Percentiles rank a stretch among this genome's conserved stretches.
Conservation (phyloP, 208 protist genomes). For the Acanthamoeba divionensis region DNA sequence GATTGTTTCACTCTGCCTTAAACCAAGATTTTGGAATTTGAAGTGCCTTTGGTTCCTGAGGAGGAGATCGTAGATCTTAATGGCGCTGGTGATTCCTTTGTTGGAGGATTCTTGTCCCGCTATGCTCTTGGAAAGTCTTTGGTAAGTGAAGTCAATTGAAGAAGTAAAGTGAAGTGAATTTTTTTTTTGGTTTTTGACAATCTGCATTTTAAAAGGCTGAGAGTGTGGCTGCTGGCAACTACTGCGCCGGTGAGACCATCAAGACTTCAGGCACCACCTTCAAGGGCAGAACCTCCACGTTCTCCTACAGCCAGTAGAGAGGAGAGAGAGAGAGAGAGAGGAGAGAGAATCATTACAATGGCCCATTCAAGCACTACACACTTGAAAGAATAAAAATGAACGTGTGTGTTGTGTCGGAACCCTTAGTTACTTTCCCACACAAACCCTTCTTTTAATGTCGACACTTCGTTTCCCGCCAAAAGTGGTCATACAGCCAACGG, state of each 20-base stretch:
- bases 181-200: background rate
- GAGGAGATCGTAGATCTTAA: slow-evolving; percentile 96
- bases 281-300: slow-evolving; percentile 43
- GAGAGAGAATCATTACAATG: no score
- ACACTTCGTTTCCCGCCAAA: no score
- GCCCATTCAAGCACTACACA: no score
- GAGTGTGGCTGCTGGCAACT: slow-evolving; percentile 35
- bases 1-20: background rate
- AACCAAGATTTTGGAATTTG: background rate
- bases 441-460: no score
- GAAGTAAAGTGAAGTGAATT: background rate
- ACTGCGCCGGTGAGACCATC: slow-evolving; percentile 49
- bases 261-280: slow-evolving; percentile 42
- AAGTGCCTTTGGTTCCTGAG: slow-evolving; percentile 66
- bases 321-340: no score
- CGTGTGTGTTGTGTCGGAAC: no score
- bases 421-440: no score
- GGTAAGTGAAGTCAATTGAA: background rate
- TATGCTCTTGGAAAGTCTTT: slow-evolving; percentile 3
- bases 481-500: no score
- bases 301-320: background rate
- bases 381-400: no score
- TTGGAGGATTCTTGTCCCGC: slow-evolving; percentile 93
- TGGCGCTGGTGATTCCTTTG: slow-evolving; percentile 96
- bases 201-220: background rate